Evolutionary conservation across 2,329 filamentous ascomycete genomes (phyloP).

Genomic region (Aspergillus unguis): DNA sequence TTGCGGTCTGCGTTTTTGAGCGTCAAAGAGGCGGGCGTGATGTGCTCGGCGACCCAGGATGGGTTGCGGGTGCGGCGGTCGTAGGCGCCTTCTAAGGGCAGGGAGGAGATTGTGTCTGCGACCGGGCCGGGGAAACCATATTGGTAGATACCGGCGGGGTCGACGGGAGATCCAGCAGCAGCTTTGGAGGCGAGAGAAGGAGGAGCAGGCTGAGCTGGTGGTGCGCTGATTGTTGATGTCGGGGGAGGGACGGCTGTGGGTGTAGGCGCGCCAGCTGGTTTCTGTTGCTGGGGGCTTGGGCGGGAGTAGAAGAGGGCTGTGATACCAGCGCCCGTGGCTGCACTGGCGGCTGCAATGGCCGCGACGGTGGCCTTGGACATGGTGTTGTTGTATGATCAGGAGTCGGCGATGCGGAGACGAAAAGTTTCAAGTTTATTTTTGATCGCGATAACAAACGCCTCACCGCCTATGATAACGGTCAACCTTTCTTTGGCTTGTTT

Average conservation of each 20-base stretch:
- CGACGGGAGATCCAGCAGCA: constrained; percentile 51
- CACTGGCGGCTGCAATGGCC: constrained; percentile 71
- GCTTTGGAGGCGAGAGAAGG: constrained; percentile 25
- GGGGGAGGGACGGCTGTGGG: constrained; percentile 31
- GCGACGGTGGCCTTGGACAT: constrained; percentile 80
- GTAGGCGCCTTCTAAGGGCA: constrained; percentile 79
- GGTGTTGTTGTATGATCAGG: constrained; percentile 13
- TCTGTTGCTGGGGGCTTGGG: constrained; percentile 24
- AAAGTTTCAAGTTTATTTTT: no score
- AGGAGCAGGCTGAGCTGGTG: constrained; percentile 30
- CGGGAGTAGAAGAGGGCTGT: constrained; percentile 65
- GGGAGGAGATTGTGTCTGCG: constrained; percentile 72
- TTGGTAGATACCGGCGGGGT: constrained; percentile 73
- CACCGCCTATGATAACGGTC: no score
- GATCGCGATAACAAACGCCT: no score
- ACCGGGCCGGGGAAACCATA: constrained; percentile 92
- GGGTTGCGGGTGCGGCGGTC: constrained; percentile 90
- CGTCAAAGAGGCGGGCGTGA: constrained; percentile 80
- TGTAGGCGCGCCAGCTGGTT: constrained; percentile 9
- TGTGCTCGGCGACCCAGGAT: constrained; percentile 93
- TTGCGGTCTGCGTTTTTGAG: constrained; percentile 75
- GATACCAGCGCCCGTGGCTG: constrained; percentile 70
- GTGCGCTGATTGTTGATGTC: constrained; percentile 37
- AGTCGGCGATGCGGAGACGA: no score
- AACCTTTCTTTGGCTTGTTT: no score